These are phyloP conservation scores for Elongisporangium undulatum DNA, from an alignment of 352 stramenopile genomes.

Conservation along the genomic window DNA sequence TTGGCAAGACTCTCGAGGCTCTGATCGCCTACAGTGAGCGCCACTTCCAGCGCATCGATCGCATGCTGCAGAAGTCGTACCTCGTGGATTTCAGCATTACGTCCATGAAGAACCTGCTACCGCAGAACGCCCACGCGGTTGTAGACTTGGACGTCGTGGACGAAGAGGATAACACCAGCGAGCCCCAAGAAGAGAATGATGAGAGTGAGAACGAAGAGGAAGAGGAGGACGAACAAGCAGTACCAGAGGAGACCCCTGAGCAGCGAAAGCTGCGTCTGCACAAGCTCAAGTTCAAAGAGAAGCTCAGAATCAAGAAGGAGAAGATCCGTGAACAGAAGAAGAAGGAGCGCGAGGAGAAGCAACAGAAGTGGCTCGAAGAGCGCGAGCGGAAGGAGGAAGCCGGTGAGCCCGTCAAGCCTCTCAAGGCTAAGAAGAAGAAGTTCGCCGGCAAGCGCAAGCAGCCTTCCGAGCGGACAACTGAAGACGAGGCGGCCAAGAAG, in stretches of 20 bases:
- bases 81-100: slow-evolving; percentile 94
- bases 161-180: slow-evolving; percentile 38
- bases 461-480: not conserved
- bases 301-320: not conserved
- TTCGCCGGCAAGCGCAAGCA: not conserved
- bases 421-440: not conserved
- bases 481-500: not conserved
- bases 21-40: slow-evolving; percentile 96
- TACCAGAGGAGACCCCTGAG: not conserved
- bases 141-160: slow-evolving; percentile 21
- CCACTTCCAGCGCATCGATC: slow-evolving; percentile 96
- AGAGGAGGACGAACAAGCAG: slow-evolving; percentile 12
- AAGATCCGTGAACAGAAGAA: not conserved
- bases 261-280: not conserved
- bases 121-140: slow-evolving; percentile 13
- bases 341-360: slow-evolving; percentile 2
- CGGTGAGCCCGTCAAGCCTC: not conserved
- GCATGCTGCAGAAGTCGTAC: slow-evolving; percentile 95
- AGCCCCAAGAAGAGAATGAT: slow-evolving; percentile 8
- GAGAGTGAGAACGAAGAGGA: slow-evolving; percentile 10
- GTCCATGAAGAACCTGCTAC: slow-evolving; percentile 83
- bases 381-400: not conserved
- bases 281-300: not conserved
- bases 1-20: slow-evolving; percentile 85
- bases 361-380: not conserved